A percentile compares a stretch with the other conserved stretches of the same genome.
Conservation (phyloP, 2,329 filamentous ascomycete species). For the Macrophomina phaseolina region DNA sequence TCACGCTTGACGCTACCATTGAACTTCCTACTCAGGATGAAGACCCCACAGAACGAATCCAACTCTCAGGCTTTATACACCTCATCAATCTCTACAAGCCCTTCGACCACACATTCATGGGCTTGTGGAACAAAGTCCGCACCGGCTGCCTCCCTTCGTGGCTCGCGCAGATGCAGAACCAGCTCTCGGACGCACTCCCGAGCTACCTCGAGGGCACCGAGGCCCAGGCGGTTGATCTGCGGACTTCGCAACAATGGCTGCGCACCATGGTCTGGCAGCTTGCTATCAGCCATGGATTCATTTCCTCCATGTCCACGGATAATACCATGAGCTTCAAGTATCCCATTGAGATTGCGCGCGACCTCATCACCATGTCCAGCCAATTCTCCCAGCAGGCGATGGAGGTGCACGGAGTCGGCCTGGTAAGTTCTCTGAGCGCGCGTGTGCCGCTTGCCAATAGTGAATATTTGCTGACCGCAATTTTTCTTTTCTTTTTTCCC, state of each 20-base stretch:
- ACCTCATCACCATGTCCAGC: slow-evolving; percentile 67
- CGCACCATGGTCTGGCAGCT: slow-evolving; percentile 75
- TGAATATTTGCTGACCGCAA: slow-evolving; percentile 12
- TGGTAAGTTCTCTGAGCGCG: slow-evolving; percentile 60
- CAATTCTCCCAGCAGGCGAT: slow-evolving; percentile 75
- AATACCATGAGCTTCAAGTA: slow-evolving; percentile 67
- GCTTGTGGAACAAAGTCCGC: slow-evolving; percentile 66
- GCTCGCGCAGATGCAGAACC: slow-evolving; percentile 55
- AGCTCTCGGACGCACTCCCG: slow-evolving; percentile 60
- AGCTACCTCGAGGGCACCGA: slow-evolving; percentile 65
- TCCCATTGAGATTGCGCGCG: slow-evolving; percentile 66
- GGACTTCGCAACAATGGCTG: slow-evolving; percentile 74
- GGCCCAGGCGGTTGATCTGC: slow-evolving; percentile 71
- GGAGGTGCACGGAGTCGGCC: slow-evolving; percentile 74
- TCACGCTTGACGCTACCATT: slow-evolving; percentile 66
- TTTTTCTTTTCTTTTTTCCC: slow-evolving; percentile 21
- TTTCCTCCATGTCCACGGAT: slow-evolving; percentile 64
- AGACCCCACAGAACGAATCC: slow-evolving; percentile 59
- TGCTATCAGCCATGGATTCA: slow-evolving; percentile 68
- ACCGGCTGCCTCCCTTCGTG: slow-evolving; percentile 53
- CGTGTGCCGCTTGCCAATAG: slow-evolving; percentile 2
- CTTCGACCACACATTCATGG: slow-evolving; percentile 68
- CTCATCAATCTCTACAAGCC: slow-evolving; percentile 67
- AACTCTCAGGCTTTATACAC: slow-evolving; percentile 64
- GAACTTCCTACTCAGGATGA: slow-evolving; percentile 57